Conservation (phyloP, 352 stramenopile species). For the Globisporangium acanthophoron region DNA sequence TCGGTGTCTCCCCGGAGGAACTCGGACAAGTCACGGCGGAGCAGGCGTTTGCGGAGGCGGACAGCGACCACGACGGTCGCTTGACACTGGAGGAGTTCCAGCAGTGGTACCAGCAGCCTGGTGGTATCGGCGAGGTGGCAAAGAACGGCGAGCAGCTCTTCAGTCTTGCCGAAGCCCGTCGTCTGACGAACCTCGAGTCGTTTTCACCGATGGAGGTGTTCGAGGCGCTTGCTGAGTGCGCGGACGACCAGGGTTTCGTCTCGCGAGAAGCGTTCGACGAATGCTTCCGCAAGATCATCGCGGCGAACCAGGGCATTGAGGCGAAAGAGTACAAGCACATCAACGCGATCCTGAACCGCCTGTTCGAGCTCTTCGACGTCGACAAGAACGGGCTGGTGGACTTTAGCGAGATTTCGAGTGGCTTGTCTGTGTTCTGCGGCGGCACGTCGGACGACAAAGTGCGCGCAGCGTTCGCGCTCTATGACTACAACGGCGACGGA, state of each 20-base stretch:
- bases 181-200: constrained; percentile 72
- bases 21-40: constrained; percentile 74
- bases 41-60: constrained; percentile 67
- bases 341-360: constrained; percentile 60
- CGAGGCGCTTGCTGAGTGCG: constrained; percentile 59
- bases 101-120: constrained; percentile 75
- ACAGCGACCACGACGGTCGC: constrained; percentile 64
- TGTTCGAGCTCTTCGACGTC: constrained; percentile 82
- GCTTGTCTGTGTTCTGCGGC: constrained; percentile 81
- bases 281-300: constrained; percentile 75
- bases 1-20: constrained; percentile 67
- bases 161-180: constrained; percentile 55
- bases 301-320: constrained; percentile 42
- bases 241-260: constrained; percentile 68
- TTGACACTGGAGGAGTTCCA: constrained; percentile 86
- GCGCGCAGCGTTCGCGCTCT: constrained; percentile 69
- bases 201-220: constrained; percentile 79
- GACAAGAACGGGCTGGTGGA: constrained; percentile 85
- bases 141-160: constrained; percentile 81
- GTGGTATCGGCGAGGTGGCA: constrained; percentile 64
- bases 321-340: constrained; percentile 57
- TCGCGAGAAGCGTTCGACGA: constrained; percentile 67
- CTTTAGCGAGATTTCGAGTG: constrained; percentile 83
- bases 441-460: constrained; percentile 76
- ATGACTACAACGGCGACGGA: constrained; percentile 83